phyloP scores from a whole-genome alignment of 2,329 filamentous ascomycete genomes.

The Alternaria infectoria region DNA sequence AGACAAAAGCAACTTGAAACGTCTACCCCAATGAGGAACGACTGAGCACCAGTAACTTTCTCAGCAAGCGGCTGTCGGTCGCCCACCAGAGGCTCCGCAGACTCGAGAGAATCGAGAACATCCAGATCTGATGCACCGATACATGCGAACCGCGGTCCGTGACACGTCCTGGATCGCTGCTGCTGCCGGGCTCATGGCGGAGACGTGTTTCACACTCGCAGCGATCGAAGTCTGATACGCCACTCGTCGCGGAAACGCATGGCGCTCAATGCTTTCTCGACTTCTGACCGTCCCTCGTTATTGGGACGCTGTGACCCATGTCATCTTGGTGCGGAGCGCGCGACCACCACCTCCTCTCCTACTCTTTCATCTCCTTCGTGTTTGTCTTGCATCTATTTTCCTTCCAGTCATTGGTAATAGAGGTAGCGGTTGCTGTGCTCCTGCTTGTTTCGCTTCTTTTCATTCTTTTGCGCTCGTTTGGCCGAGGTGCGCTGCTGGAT shows the following conservation, averaged over 20 bases:
- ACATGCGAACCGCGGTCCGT: conserved; percentile 25
- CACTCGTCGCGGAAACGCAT: conserved; percentile 38
- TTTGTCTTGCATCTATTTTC: conserved; percentile 26
- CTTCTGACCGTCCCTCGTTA: conserved; percentile 30
- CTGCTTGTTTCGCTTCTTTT: conserved; percentile 45
- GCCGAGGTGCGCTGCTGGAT: conserved; percentile 28
- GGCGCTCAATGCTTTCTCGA: conserved; percentile 44
- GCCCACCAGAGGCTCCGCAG: too few relatives aligned
- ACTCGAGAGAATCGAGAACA: conserved; percentile 4
- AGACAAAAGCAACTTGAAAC: conserved; percentile 14
- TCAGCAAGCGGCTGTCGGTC: too few relatives aligned
- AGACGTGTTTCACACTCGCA: conserved; percentile 31
- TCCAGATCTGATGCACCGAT: conserved; percentile 18
- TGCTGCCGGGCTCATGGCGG: conserved; percentile 13
- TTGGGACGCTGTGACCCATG: conserved; percentile 21
- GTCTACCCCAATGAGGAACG: conserved; percentile 31
- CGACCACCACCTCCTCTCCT: conserved; percentile 15
- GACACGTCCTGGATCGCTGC: conserved; percentile 13
- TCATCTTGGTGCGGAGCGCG: conserved; percentile 36
- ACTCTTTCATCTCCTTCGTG: conserved; percentile 28
- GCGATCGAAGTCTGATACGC: conserved; percentile 36
- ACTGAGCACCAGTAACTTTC: conserved; percentile 10
- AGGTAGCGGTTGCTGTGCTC: conserved; percentile 44
- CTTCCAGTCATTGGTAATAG: conserved; percentile 37
- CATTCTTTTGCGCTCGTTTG: conserved; percentile 41